phyloP scores from a whole-genome alignment of 208 protist species.

The Leishmania amazonensis region DNA sequence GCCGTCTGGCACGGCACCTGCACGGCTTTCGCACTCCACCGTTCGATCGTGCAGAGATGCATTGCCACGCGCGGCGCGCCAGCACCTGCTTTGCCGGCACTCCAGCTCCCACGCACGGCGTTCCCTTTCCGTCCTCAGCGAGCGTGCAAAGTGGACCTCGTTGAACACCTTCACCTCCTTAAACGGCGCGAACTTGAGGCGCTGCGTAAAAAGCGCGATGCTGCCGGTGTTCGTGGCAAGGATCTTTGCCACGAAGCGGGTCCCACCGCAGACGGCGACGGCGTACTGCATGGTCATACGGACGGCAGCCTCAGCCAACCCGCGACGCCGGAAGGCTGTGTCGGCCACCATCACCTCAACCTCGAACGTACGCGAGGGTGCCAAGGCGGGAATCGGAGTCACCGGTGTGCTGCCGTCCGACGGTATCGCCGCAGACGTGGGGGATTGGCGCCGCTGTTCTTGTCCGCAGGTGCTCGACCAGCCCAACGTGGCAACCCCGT shows the following conservation, averaged over 20 bases:
- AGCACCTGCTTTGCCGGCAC: constrained; percentile 18
- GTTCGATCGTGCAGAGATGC: neutral
- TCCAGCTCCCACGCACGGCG: constrained; percentile 27
- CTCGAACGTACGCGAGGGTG: constrained; percentile 61
- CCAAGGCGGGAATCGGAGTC: neutral
- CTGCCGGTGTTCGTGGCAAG: constrained; percentile 74
- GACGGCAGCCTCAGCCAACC: constrained; percentile 76
- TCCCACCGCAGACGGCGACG: constrained; percentile 55
- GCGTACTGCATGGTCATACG: constrained; percentile 89
- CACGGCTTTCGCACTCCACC: neutral
- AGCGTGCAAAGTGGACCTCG: constrained; percentile 67
- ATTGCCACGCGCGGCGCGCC: constrained; percentile 1
- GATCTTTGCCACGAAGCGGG: constrained; percentile 91
- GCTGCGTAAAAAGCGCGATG: constrained; percentile 68
- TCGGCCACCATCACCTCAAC: constrained; percentile 94
- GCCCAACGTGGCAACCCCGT: neutral
- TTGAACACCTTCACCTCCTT: constrained; percentile 87
- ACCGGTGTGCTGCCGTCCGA: neutral
- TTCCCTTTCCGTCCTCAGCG: constrained; percentile 36
- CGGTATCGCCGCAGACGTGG: neutral
- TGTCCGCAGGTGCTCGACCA: neutral
- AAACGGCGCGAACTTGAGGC: constrained; percentile 65
- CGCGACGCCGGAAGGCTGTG: constrained; percentile 50
- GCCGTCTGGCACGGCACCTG: neutral
- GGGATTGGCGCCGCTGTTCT: neutral